These are phyloP conservation scores for Umbelopsis sp. DNA, from an alignment of 192 early-diverging fungal genomes.

Conservation along the genomic window DNA sequence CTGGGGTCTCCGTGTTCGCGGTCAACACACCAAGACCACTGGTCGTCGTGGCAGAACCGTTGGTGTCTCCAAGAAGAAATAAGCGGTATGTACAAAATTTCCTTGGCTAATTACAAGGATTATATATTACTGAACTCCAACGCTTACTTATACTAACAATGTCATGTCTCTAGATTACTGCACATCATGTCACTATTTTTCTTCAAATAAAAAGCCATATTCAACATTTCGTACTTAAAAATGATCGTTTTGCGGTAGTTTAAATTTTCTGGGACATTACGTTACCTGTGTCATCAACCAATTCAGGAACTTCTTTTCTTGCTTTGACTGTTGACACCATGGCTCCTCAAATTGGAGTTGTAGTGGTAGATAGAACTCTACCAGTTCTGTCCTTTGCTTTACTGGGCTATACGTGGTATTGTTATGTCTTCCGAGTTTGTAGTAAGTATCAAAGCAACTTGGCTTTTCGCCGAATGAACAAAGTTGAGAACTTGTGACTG, in stretches of 20 bases:
- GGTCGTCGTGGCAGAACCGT: constrained; percentile 95
- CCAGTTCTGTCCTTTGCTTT: constrained; percentile 32
- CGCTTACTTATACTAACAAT: too few species aligned
- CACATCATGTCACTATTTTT: too few species aligned
- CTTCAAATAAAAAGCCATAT: too few species aligned
- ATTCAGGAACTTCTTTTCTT: neutral
- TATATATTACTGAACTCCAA: too few species aligned
- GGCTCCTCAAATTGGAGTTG: constrained; percentile 17
- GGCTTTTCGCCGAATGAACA: too few species aligned
- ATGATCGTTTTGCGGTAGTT: too few species aligned
- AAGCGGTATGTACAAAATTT: constrained; percentile 31
- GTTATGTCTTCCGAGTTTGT: constrained; percentile 38
- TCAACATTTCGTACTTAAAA: too few species aligned
- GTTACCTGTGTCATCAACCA: too few species aligned
- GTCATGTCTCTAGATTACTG: too few species aligned
- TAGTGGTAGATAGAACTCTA: constrained; percentile 21
- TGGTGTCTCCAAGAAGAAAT: constrained; percentile 99
- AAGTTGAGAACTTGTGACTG: neutral
- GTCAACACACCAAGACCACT: constrained; percentile 99
- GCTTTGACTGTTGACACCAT: neutral
- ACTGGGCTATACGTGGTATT: constrained; percentile 40
- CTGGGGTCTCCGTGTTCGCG: constrained; percentile 98
- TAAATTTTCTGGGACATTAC: too few species aligned
- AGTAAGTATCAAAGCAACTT: constrained; percentile 20
- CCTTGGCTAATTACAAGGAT: too few species aligned